phyloP scores from a whole-genome alignment of 2,329 filamentous ascomycete species.

The Ceratocystis diversiconidia region DNA sequence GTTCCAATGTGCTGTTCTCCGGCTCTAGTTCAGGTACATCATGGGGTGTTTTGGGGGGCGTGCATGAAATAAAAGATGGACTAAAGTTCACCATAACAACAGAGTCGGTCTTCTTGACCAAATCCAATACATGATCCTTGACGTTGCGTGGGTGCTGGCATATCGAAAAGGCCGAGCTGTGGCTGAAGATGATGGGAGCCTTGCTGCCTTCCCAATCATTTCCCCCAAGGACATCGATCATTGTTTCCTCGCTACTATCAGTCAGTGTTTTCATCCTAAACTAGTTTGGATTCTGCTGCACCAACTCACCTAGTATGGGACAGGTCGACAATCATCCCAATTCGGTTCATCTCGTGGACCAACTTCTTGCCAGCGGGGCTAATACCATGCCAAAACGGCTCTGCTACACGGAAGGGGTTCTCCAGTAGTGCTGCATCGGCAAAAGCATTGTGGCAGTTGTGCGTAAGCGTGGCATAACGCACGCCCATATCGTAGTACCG shows the following conservation, averaged over 20 bases:
- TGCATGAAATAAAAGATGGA: slow-evolving; percentile 70
- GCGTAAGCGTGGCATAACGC: slow-evolving; percentile 76
- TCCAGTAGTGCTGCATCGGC: slow-evolving; percentile 67
- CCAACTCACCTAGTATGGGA: slow-evolving; percentile 43
- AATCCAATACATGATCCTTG: slow-evolving; percentile 63
- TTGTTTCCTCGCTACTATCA: slow-evolving; percentile 51
- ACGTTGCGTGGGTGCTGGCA: slow-evolving; percentile 88
- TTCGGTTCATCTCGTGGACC: slow-evolving; percentile 79
- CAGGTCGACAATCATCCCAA: slow-evolving; percentile 89
- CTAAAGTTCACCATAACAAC: slow-evolving; percentile 87
- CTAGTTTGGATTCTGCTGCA: no score
- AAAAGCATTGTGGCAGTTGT: slow-evolving; percentile 85
- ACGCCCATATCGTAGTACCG: slow-evolving; percentile 66
- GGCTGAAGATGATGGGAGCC: slow-evolving; percentile 78
- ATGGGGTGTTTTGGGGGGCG: slow-evolving; percentile 40
- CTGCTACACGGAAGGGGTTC: slow-evolving; percentile 34
- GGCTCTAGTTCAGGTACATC: slow-evolving; percentile 56
- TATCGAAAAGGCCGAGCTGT: slow-evolving; percentile 65
- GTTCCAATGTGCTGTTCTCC: slow-evolving; percentile 55
- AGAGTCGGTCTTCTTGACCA: slow-evolving; percentile 59
- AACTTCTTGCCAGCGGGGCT: slow-evolving; percentile 54
- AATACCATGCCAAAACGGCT: slow-evolving; percentile 56
- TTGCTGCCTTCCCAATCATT: slow-evolving; percentile 54
- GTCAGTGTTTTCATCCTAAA: no score
- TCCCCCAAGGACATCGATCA: slow-evolving; percentile 62